These are phyloP conservation scores for Lumnitzera littorea DNA, from an alignment of 345 rosid species.

Conservation along the genomic window DNA sequence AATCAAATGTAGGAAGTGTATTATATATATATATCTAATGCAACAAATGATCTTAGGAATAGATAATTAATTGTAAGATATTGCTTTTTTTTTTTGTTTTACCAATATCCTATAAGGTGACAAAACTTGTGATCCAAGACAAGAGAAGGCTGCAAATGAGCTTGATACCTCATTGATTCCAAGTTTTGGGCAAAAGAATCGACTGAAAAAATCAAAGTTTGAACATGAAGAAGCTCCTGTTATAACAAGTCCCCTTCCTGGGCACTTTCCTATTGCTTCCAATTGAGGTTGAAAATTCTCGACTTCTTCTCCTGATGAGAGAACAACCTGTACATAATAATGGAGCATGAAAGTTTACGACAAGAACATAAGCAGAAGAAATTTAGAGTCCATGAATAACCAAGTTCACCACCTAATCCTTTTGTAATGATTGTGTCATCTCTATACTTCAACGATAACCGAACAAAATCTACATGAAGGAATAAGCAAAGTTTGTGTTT, in stretches of 20 bases:
- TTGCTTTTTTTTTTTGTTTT: too few species aligned
- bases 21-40: too few species aligned
- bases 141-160: background rate
- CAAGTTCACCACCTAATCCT: background rate
- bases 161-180: conserved; percentile 57
- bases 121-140: background rate
- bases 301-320: conserved; percentile 58
- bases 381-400: background rate
- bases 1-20: too few species aligned
- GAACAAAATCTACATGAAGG: too few species aligned
- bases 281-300: conserved; percentile 37
- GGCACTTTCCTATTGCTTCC: conserved; percentile 42
- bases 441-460: background rate
- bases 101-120: too few species aligned
- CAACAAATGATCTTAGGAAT: too few species aligned
- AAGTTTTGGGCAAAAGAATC: conserved; percentile 59
- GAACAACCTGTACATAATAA: conserved; percentile 38
- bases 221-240: conserved; percentile 47
- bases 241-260: conserved; percentile 49
- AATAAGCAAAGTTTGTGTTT: background rate
- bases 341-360: background rate
- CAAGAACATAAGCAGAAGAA: background rate
- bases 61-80: background rate
- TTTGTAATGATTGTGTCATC: background rate
- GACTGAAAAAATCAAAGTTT: conserved; percentile 54